Conservation (phyloP, 352 stramenopile species). For the Phytopythium boreale region DNA sequence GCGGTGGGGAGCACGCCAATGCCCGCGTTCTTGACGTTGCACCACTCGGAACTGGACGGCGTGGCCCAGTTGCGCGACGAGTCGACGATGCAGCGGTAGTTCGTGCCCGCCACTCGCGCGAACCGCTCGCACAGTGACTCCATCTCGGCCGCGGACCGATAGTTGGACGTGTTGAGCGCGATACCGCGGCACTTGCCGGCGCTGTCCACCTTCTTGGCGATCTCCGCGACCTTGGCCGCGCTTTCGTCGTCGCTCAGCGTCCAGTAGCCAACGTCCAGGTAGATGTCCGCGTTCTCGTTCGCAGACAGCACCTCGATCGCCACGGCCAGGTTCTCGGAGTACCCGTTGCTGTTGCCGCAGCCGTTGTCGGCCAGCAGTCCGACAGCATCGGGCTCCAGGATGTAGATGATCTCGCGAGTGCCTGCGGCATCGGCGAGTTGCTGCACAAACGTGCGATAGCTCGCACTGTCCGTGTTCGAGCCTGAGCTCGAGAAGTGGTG, state of each 20-base stretch:
- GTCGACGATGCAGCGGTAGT: constrained; percentile 46
- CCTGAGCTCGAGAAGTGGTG: constrained; percentile 34
- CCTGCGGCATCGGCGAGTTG: constrained; percentile 25
- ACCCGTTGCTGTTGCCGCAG: constrained; percentile 37
- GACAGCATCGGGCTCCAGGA: constrained; percentile 59
- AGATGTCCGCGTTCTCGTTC: constrained; percentile 54
- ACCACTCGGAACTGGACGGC: constrained; percentile 31
- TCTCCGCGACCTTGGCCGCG: constrained; percentile 20
- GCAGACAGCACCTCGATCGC: constrained; percentile 43
- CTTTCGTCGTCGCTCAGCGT: constrained; percentile 26
- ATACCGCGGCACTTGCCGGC: constrained; percentile 34
- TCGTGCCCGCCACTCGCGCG: constrained; percentile 16
- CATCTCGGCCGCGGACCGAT: constrained; percentile 37
- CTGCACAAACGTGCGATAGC: constrained; percentile 44
- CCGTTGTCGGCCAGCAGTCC: constrained; percentile 35
- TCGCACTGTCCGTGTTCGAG: constrained; percentile 24
- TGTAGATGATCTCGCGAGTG: constrained; percentile 40
- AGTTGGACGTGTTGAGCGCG: constrained; percentile 59
- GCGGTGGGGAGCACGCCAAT: constrained; percentile 33
- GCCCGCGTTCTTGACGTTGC: constrained; percentile 32
- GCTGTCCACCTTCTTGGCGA: constrained; percentile 27
- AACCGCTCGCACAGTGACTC: constrained; percentile 24
- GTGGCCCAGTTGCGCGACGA: constrained; percentile 31
- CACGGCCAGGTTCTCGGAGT: constrained; percentile 39
- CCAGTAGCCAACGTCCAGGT: constrained; percentile 64